phyloP scores from a whole-genome alignment of 2,329 filamentous ascomycete species.

The Tolypocladium ovalisporum region DNA sequence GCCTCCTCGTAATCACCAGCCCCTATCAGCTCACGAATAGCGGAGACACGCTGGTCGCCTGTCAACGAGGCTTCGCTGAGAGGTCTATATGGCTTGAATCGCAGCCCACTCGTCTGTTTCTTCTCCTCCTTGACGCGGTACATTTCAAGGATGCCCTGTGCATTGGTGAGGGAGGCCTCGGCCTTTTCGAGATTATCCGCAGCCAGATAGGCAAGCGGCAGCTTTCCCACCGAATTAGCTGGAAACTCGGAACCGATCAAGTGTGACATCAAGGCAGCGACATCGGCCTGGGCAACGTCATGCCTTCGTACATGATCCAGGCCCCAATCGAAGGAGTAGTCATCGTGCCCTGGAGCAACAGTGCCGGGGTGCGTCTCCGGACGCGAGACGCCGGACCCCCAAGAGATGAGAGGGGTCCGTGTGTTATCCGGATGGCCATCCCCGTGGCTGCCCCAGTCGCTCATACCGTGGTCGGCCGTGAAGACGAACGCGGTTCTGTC shows the following conservation, averaged over 20 bases:
- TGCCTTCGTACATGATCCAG: slow-evolving; percentile 72
- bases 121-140: slow-evolving; percentile 86
- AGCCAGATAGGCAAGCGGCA: slow-evolving; percentile 74
- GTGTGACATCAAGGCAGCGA: slow-evolving; percentile 93
- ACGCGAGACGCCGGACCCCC: slow-evolving; percentile 82
- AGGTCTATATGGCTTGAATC: slow-evolving; percentile 64
- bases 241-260: slow-evolving; percentile 81
- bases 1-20: slow-evolving; percentile 59
- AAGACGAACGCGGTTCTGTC: slow-evolving; percentile 90
- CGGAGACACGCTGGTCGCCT: slow-evolving; percentile 54
- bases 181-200: slow-evolving; percentile 68
- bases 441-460: slow-evolving; percentile 97
- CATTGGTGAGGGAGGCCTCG: slow-evolving; percentile 73
- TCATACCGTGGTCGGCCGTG: slow-evolving; percentile 98
- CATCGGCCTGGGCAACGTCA: slow-evolving; percentile 87
- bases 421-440: slow-evolving; percentile 97
- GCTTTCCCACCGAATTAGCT: slow-evolving; percentile 89
- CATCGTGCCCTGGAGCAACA: slow-evolving; percentile 73
- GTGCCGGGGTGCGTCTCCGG: slow-evolving; percentile 47
- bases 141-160: slow-evolving; percentile 84
- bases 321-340: slow-evolving; percentile 83
- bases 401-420: slow-evolving; percentile 80
- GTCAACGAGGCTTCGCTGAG: slow-evolving; percentile 54
- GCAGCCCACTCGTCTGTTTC: slow-evolving; percentile 65
- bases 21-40: slow-evolving; percentile 59